Evolutionary conservation across 1,139 yeast genomes (phyloP).

Genomic region (Chernovozyma sophiae-reginae): DNA sequence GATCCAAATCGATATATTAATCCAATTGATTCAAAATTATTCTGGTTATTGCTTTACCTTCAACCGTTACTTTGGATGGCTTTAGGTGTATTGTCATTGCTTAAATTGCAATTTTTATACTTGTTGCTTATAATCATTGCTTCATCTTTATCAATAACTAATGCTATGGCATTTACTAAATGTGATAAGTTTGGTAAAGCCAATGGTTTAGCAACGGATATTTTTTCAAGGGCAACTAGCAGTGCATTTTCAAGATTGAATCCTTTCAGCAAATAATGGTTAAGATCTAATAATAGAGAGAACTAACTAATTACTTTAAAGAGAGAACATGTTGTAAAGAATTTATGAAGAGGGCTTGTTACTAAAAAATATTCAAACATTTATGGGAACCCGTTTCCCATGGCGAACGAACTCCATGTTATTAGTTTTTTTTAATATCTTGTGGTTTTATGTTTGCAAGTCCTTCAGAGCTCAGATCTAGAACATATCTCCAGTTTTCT

Average conservation of each 20-base stretch:
- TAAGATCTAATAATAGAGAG: too few relatives aligned
- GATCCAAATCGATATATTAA: constrained; percentile 79
- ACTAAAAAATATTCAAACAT: too few relatives aligned
- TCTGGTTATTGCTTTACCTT: constrained; percentile 76
- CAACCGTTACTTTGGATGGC: constrained; percentile 75
- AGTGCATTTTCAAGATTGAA: constrained; percentile 46
- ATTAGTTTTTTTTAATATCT: too few relatives aligned
- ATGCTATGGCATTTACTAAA: constrained; percentile 83
- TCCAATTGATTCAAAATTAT: constrained; percentile 85
- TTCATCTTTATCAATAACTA: constrained; percentile 66
- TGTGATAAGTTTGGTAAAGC: constrained; percentile 90
- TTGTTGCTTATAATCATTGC: constrained; percentile 64
- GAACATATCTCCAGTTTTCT: neutral
- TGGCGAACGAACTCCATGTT: too few relatives aligned
- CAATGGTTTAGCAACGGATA: constrained; percentile 48
- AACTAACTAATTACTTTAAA: too few relatives aligned
- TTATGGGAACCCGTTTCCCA: too few relatives aligned
- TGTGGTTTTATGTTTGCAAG: too few relatives aligned
- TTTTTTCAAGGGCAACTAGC: constrained; percentile 49
- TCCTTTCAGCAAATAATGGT: constrained; percentile 33
- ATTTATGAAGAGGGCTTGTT: too few relatives aligned
- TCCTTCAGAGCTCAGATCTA: too few relatives aligned
- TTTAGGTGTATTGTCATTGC: constrained; percentile 69
- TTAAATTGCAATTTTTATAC: constrained; percentile 76
- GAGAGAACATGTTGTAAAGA: too few relatives aligned